Conservation (phyloP, 2,329 filamentous ascomycete species). For the Aspergillus ochraceus region DNA sequence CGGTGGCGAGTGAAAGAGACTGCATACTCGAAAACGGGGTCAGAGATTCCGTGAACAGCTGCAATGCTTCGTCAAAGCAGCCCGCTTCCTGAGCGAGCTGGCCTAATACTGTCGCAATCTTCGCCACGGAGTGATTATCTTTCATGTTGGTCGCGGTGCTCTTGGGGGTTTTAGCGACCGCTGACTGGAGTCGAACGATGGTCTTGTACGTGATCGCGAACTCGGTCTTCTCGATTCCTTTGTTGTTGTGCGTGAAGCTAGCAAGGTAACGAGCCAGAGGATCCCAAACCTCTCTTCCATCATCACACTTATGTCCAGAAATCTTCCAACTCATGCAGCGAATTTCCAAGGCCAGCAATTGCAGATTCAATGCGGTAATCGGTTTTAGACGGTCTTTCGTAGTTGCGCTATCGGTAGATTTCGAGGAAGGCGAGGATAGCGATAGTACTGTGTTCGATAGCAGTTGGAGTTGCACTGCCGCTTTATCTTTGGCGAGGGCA, state of each 20-base stretch:
- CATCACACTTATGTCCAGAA: slow-evolving; percentile 42
- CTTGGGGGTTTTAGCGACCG: slow-evolving; percentile 29
- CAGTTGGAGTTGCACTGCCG: slow-evolving; percentile 45
- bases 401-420: slow-evolving; percentile 15
- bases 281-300: slow-evolving; percentile 44
- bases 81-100: slow-evolving; percentile 43
- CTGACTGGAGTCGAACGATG: slow-evolving; percentile 37
- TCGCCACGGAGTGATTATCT: slow-evolving; percentile 30
- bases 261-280: slow-evolving; percentile 44
- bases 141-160: slow-evolving; percentile 19
- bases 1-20: slow-evolving; percentile 36
- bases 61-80: slow-evolving; percentile 40
- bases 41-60: slow-evolving; percentile 35
- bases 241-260: slow-evolving; percentile 35
- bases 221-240: slow-evolving; percentile 35
- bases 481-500: slow-evolving; percentile 39
- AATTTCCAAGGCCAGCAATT: slow-evolving; percentile 44
- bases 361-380: slow-evolving; percentile 34
- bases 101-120: slow-evolving; percentile 36
- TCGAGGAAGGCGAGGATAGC: slow-evolving; percentile 26
- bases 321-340: slow-evolving; percentile 44
- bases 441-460: slow-evolving; percentile 43
- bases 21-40: slow-evolving; percentile 31
- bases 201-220: slow-evolving; percentile 38
- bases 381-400: slow-evolving; percentile 29